Conservation (phyloP, 805 yeast species). For the Starmerella floris region DNA sequence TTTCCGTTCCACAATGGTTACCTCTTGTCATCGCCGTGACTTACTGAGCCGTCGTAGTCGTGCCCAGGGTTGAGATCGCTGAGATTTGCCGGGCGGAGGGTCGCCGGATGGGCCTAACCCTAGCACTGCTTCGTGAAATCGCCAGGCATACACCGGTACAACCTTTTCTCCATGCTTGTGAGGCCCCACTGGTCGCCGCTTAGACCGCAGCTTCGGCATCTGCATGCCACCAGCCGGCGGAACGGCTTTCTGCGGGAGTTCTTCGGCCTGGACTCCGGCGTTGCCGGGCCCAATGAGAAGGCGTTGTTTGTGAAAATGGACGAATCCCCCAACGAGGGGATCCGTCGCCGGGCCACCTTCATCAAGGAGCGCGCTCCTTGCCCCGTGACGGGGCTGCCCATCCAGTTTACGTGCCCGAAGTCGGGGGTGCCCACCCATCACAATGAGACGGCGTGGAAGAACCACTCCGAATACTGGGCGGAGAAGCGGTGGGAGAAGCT, state of each 20-base stretch:
- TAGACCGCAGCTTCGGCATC: slow-evolving; percentile 7
- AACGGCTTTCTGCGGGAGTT: slow-evolving; percentile 19
- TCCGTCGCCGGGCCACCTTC: slow-evolving; percentile 81
- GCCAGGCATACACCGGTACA: no score
- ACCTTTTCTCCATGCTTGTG: no score
- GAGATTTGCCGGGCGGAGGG: no score
- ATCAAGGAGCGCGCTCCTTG: slow-evolving; percentile 79
- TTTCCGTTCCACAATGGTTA: no score
- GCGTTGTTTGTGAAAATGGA: slow-evolving; percentile 83
- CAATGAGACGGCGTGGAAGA: slow-evolving; percentile 75
- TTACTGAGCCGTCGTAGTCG: no score
- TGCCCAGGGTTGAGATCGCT: no score
- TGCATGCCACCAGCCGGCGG: slow-evolving; percentile 28
- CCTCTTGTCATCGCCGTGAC: no score
- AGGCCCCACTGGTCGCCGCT: background rate
- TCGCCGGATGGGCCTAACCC: no score
- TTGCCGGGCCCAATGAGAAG: slow-evolving; percentile 42
- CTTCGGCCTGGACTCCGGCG: slow-evolving; percentile 19
- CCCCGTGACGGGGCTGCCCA: slow-evolving; percentile 73
- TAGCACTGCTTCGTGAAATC: no score
- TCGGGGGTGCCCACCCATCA: slow-evolving; percentile 97
- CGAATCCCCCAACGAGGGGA: slow-evolving; percentile 73
- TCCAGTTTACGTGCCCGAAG: slow-evolving; percentile 76
- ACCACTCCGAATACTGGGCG: slow-evolving; percentile 59
- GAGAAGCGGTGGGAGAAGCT: slow-evolving; percentile 55